Evolutionary conservation across 257 asterid species (phyloP).

Genomic region (Schizonepeta tenuifolia): DNA sequence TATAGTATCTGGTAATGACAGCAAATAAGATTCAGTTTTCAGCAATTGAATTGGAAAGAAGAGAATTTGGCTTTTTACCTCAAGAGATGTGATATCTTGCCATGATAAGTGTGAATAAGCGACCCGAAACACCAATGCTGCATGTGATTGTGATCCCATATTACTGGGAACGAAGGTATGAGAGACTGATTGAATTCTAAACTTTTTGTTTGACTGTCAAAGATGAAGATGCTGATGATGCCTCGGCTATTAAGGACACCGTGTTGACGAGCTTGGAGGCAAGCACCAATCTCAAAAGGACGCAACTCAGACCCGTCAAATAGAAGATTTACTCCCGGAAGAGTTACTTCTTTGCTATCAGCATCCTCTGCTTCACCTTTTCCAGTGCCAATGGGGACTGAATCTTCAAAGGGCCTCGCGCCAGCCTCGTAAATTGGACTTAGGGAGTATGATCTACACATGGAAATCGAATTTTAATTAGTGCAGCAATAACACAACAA

Average conservation of each 20-base stretch:
- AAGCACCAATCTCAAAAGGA: conserved; percentile 95
- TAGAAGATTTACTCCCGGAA: conserved; percentile 92
- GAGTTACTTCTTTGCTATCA: conserved; percentile 85
- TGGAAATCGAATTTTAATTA: conserved; percentile 27
- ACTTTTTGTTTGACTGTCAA: conserved; percentile 54
- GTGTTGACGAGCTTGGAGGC: conserved; percentile 99
- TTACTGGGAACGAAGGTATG: background rate
- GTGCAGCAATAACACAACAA: background rate
- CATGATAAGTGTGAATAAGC: too few species aligned
- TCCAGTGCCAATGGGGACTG: conserved; percentile 49
- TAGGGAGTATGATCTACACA: conserved; percentile 81
- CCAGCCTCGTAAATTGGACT: conserved; percentile 77
- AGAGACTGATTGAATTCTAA: background rate
- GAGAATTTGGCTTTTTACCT: conserved; percentile 28
- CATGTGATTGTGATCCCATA: conserved; percentile 22
- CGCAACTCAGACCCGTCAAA: conserved; percentile 89
- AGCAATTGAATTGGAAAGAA: background rate
- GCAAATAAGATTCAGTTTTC: background rate
- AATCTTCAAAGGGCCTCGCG: conserved; percentile 63
- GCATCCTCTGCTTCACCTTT: conserved; percentile 78
- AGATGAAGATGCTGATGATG: conserved; percentile 77
- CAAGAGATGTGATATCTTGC: conserved; percentile 20
- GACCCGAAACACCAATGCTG: conserved; percentile 26
- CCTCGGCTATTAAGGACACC: conserved; percentile 86
- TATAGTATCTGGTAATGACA: background rate